These are phyloP conservation scores for Arabis alpina DNA, from an alignment of 345 rosid species.

Conservation along the genomic window DNA sequence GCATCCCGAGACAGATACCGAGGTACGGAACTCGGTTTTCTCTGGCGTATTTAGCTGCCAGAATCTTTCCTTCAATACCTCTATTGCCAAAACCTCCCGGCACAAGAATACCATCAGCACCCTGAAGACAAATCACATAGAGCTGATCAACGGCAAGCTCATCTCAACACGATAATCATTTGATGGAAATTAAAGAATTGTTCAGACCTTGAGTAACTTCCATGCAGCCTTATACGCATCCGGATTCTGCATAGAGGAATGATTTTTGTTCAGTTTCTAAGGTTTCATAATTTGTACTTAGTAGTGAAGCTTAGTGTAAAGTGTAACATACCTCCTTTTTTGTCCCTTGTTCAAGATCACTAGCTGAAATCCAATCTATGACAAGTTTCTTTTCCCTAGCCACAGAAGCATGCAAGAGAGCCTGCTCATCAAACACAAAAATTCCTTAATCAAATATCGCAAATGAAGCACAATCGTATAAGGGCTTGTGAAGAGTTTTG, in stretches of 20 bases:
- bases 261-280: constrained; percentile 31
- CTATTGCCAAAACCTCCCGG: constrained; percentile 99
- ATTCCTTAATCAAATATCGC: not conserved
- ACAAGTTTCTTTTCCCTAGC: constrained; percentile 69
- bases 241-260: constrained; percentile 60
- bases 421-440: constrained; percentile 53
- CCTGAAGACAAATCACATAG: constrained; percentile 49
- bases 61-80: constrained; percentile 93
- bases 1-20: constrained; percentile 99
- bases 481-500: constrained; percentile 4
- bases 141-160: constrained; percentile 5
- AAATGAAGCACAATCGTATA: not conserved
- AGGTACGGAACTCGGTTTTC: constrained; percentile 85
- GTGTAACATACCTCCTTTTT: constrained; percentile 58
- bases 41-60: constrained; percentile 88
- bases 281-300: constrained; percentile 15
- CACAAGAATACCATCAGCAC: constrained; percentile 90
- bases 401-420: constrained; percentile 96
- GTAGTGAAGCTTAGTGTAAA: constrained; percentile 9
- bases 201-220: constrained; percentile 76
- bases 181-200: constrained; percentile 5
- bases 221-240: constrained; percentile 76
- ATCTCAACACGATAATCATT: not conserved
- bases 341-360: constrained; percentile 72
- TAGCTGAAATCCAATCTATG: constrained; percentile 88